Base-by-base conservation (phyloP, 805 yeast species). In the Zygoascus biomembranicola region DNA sequence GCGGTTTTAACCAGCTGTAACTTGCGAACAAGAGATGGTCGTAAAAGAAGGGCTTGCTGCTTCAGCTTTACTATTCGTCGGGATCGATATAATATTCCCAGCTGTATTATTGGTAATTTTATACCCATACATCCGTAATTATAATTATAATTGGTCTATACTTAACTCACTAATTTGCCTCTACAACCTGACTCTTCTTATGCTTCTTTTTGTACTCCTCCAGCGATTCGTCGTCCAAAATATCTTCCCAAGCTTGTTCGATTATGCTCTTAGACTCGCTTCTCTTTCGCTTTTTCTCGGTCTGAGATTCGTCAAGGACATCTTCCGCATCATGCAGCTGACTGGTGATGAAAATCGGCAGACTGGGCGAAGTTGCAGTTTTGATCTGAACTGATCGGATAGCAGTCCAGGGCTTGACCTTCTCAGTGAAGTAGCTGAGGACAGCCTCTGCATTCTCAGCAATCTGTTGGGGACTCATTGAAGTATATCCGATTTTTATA, bases 81-180 rank as follows among this genome's bases (percentile, higher is more conserved):
- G 58, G 98, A 92, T 66, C 71, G 95, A 56, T 92, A 92, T 67
- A 92, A 92, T 63, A 92, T 92, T 32, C 98, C 98, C 19, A 87
- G 95, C 67, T 90, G 97, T 69, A 92, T 90, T 44, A 95, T 92
- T 14, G 98, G 98, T 1, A 90, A 92, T 64, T 90, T 90, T 66
- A 89, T 90, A 52, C 98, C 97, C 6, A 83, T 87, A 35, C 72
- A 67, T 45, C 73, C 55, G 31, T 52, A 28, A 42, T 55, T 28
- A 51, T 45, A 32, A n/a, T 11, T 35, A 35, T 8, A 32, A 32
- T 9, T 9, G 35, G n/a, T 23, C 10, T 35, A 35, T 13, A 5
- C 8, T 35, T 35, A 35, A 13, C 39, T 35, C 16, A 35, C 16
- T 32, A 26, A 32, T 50, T 31, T 18, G 39, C 28, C 20, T 32